A percentile compares a stretch with the other conserved stretches of the same genome.
Evolutionary conservation across 2,329 filamentous ascomycete species (phyloP).

Genomic region (Aplosporella prunicola): DNA sequence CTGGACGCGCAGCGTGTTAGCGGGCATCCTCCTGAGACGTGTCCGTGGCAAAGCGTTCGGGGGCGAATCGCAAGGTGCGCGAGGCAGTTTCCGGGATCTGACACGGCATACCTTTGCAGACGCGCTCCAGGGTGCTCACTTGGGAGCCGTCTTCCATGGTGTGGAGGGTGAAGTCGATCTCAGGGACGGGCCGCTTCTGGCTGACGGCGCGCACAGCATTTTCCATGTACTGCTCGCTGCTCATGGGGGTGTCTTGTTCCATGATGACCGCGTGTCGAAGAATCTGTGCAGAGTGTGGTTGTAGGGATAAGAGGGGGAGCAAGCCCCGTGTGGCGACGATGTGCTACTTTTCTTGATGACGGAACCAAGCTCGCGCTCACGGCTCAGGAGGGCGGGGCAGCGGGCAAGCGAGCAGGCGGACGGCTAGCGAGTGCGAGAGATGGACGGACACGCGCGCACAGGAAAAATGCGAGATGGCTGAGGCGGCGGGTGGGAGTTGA

Average conservation of each 20-base stretch:
- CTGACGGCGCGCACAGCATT: slow-evolving; percentile 86
- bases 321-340: slow-evolving; percentile 4
- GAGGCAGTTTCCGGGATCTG: slow-evolving; percentile 13
- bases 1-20: slow-evolving; percentile 40
- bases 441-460: not conserved
- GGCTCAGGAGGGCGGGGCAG: no score
- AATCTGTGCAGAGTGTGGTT: not conserved
- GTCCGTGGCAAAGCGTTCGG: slow-evolving; percentile 5
- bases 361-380: not conserved
- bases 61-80: not conserved
- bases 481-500: no score
- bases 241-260: slow-evolving; percentile 24
- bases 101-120: slow-evolving; percentile 87
- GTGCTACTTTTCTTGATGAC: slow-evolving; percentile 3
- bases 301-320: not conserved
- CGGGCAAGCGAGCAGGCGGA: not conserved
- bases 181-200: slow-evolving; percentile 89
- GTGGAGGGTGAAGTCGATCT: slow-evolving; percentile 98
- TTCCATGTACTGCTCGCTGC: slow-evolving; percentile 51
- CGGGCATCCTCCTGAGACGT: slow-evolving; percentile 16
- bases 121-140: slow-evolving; percentile 89
- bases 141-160: slow-evolving; percentile 96
- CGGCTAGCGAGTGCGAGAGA: slow-evolving; percentile 4
- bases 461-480: not conserved
- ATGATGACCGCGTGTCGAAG: slow-evolving; percentile 18